phyloP scores from a whole-genome alignment of 2,329 filamentous ascomycete genomes.

The Didymella glomerata region DNA sequence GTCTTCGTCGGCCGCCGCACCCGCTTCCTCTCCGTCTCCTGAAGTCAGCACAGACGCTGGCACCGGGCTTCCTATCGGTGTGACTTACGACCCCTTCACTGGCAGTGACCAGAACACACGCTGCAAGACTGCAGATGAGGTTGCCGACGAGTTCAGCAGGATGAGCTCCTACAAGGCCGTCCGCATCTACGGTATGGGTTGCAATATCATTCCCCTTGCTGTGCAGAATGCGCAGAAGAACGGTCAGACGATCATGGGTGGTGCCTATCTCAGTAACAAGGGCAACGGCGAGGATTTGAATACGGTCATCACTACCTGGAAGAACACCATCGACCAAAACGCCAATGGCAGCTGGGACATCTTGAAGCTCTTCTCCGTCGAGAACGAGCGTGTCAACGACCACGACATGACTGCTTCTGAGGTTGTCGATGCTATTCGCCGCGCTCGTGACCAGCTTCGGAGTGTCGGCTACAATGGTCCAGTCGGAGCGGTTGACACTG shows the following conservation, averaged over 20 bases:
- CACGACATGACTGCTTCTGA: conserved; percentile 56
- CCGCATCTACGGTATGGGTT: conserved; percentile 83
- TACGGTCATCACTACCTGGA: conserved; percentile 68
- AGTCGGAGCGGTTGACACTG: conserved; percentile 83
- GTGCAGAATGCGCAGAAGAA: conserved; percentile 69
- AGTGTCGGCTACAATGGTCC: conserved; percentile 73
- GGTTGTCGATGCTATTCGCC: conserved; percentile 66
- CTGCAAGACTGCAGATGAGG: conserved; percentile 72
- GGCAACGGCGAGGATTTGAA: conserved; percentile 52
- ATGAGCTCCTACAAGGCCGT: conserved; percentile 69
- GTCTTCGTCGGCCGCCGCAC: conserved; percentile 11
- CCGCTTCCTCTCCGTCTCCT: conserved; percentile 12
- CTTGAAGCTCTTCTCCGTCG: conserved; percentile 77
- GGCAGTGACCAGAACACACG: conserved; percentile 22
- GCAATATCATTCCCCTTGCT: conserved; percentile 72
- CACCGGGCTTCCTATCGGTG: conserved; percentile 37
- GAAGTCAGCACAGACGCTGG: not conserved
- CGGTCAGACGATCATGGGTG: conserved; percentile 76
- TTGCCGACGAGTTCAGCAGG: conserved; percentile 70
- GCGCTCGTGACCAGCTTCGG: conserved; percentile 66
- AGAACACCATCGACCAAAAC: conserved; percentile 60
- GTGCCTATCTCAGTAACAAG: conserved; percentile 70
- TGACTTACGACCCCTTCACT: conserved; percentile 48
- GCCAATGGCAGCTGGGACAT: conserved; percentile 68
- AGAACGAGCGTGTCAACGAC: conserved; percentile 79